Evolutionary conservation across 345 rosid species (phyloP).

Genomic region (Alliaria petiolata): DNA sequence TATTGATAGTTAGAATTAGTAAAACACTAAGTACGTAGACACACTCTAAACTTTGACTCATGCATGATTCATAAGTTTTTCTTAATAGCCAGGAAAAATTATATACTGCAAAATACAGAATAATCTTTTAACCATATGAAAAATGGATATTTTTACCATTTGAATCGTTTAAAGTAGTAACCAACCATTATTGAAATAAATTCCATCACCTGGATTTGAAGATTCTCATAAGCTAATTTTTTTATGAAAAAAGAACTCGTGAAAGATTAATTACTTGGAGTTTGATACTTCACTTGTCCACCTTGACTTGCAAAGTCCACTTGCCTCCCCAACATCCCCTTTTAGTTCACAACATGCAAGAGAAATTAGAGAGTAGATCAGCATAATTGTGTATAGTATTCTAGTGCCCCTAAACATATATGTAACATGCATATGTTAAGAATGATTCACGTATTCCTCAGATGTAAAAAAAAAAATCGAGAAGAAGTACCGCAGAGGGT

Average conservation of each 20-base stretch:
- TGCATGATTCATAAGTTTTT: background rate
- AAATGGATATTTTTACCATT: background rate
- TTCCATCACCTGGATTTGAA: background rate
- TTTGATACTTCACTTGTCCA: slow-evolving; percentile 40
- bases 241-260: too few relatives aligned
- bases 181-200: background rate
- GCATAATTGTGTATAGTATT: background rate
- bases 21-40: background rate
- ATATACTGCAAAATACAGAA: background rate
- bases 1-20: background rate
- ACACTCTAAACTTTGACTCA: background rate
- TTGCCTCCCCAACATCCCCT: slow-evolving; percentile 36
- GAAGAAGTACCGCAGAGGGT: slow-evolving; percentile 27
- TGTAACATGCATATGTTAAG: background rate
- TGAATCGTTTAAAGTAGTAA: background rate
- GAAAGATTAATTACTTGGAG: slow-evolving; percentile 44
- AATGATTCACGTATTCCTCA: slow-evolving; percentile 1
- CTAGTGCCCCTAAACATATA: background rate
- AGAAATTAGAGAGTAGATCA: background rate
- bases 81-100: background rate
- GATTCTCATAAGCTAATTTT: background rate
- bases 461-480: background rate
- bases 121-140: background rate
- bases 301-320: slow-evolving; percentile 39
- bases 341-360: slow-evolving; percentile 1